Percentiles rank a stretch among this genome's conserved stretches.
These are phyloP conservation scores for Solanum stenotomum DNA, from an alignment of 257 asterid genomes.

Conservation along the genomic window DNA sequence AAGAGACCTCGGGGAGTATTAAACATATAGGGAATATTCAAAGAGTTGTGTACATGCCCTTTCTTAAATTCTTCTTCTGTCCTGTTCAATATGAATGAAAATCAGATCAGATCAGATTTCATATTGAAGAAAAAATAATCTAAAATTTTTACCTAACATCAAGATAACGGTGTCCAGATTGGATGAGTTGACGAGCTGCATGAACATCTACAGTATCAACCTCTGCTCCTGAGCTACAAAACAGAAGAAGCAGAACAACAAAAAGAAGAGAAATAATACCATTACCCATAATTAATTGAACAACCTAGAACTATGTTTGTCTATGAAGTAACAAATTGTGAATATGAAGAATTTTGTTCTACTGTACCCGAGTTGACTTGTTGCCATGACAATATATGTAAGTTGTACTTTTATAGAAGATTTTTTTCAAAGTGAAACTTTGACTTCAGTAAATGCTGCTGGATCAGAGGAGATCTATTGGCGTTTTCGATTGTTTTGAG, in stretches of 20 bases:
- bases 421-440: not conserved
- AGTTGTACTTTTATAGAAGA: not conserved
- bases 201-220: conserved; percentile 56
- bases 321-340: too few species aligned
- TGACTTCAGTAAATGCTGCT: not conserved
- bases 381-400: not conserved
- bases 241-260: conserved; percentile 5
- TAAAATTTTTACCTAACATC: conserved; percentile 57
- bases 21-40: conserved; percentile 73
- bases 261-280: not conserved
- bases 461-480: not conserved
- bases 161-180: conserved; percentile 43
- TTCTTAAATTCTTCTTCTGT: conserved; percentile 80
- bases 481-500: not conserved
- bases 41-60: conserved; percentile 56
- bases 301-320: not conserved
- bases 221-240: conserved; percentile 27
- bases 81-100: conserved; percentile 20
- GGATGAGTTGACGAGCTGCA: conserved; percentile 46
- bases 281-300: not conserved
- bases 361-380: not conserved
- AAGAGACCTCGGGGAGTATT: conserved; percentile 50
- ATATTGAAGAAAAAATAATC: not conserved
- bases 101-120: not conserved
- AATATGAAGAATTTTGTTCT: not conserved